Conservation (phyloP, 1,284 basidiomycete genomes). For the Melampsora larici-populina region DNA sequence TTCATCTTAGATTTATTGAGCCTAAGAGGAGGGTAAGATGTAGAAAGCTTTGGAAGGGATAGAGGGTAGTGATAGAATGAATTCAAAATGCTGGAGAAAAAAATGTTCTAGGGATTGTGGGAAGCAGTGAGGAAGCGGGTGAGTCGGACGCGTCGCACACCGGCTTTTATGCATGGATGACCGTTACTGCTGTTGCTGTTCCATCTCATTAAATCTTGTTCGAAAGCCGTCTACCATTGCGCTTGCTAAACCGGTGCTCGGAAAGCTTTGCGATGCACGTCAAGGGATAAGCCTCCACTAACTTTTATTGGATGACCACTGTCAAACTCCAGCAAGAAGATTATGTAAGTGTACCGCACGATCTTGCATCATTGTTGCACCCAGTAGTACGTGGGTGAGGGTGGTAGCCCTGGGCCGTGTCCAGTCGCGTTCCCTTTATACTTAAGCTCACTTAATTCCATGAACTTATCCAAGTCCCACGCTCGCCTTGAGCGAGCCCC, state of each 20-base stretch:
- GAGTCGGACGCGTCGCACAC: neutral
- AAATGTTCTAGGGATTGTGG: neutral
- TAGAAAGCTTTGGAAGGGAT: neutral
- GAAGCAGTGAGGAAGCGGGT: neutral
- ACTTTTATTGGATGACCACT: too few species aligned
- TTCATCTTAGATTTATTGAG: neutral
- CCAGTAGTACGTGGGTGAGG: too few species aligned
- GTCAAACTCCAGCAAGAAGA: too few species aligned
- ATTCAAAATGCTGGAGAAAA: neutral
- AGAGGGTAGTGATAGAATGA: neutral
- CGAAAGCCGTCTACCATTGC: neutral
- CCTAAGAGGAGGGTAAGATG: neutral
- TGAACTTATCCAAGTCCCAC: too few species aligned
- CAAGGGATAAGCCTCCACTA: neutral
- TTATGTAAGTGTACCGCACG: too few species aligned
- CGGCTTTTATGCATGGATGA: neutral
- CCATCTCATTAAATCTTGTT: neutral
- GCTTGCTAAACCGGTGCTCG: neutral
- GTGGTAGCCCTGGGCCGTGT: too few species aligned
- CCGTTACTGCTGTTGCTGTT: neutral
- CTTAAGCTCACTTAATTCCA: too few species aligned
- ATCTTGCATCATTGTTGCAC: too few species aligned
- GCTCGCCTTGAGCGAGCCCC: too few species aligned
- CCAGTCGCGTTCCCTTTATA: too few species aligned
- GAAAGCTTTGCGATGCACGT: neutral